Conservation (phyloP, 768 basidiomycete genomes). For the Termitomyces sp. region DNA sequence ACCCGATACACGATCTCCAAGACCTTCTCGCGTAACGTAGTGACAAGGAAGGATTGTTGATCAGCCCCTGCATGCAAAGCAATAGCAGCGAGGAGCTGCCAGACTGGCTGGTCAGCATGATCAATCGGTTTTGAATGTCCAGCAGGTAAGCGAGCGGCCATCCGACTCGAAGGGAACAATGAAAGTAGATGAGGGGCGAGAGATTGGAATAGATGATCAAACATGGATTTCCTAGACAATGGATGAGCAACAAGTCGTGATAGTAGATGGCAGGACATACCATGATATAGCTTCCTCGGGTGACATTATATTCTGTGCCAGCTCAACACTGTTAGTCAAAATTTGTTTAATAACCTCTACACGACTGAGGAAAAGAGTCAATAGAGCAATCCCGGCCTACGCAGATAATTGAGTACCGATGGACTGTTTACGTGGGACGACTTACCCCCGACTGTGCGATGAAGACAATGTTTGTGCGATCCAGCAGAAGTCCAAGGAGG, state of each 20-base stretch:
- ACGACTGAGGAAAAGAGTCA: constrained; percentile 87
- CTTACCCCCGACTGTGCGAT: constrained; percentile 80
- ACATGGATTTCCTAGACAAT: constrained; percentile 74
- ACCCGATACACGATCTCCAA: constrained; percentile 83
- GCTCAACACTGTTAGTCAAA: constrained; percentile 44
- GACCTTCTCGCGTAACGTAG: constrained; percentile 85
- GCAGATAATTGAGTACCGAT: constrained; percentile 7
- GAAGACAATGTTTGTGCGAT: constrained; percentile 67
- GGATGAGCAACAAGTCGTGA: constrained; percentile 3
- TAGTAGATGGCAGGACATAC: constrained; percentile 22
- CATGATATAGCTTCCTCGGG: constrained; percentile 78
- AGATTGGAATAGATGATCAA: constrained; percentile 80
- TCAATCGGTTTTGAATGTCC: constrained; percentile 43
- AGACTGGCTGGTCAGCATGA: constrained; percentile 83
- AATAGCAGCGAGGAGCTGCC: constrained; percentile 89
- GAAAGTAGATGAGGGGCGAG: constrained; percentile 70
- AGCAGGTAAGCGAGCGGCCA: constrained; percentile 32
- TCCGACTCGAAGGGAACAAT: constrained; percentile 90
- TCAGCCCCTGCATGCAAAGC: constrained; percentile 80
- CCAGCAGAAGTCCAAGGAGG: constrained; percentile 75
- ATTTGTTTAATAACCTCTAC: constrained; percentile 90
- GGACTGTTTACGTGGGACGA: constrained; percentile 3
- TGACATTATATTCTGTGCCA: constrained; percentile 47
- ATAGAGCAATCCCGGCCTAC: constrained; percentile 86
- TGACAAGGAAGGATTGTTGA: constrained; percentile 87